phyloP scores from a whole-genome alignment of 768 basidiomycete genomes.

The Phlebiopsis flavidoalba region DNA sequence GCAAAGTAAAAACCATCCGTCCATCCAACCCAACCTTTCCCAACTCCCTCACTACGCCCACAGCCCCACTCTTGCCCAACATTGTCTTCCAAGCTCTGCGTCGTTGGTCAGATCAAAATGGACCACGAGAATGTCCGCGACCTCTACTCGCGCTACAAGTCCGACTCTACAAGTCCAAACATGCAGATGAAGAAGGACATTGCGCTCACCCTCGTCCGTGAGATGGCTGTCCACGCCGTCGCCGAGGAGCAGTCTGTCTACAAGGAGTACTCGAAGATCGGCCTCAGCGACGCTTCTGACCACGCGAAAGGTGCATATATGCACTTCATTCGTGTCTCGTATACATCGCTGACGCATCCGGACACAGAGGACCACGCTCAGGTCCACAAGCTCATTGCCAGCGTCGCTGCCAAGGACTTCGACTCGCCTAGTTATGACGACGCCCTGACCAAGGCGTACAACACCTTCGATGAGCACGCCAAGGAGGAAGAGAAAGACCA shows the following conservation, averaged over 20 bases:
- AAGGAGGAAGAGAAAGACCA: not conserved
- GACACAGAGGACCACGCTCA: not conserved
- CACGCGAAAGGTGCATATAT: not conserved
- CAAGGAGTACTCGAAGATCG: not conserved
- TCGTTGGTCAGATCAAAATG: conserved; percentile 17
- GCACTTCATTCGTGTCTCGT: not conserved
- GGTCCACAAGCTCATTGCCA: not conserved
- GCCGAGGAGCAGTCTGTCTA: not conserved
- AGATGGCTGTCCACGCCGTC: not conserved
- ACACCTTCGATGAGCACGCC: not conserved
- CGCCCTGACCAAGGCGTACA: not conserved
- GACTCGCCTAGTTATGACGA: not conserved
- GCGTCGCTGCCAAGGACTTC: not conserved
- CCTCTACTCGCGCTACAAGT: conserved; percentile 9
- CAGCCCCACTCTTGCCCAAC: not conserved
- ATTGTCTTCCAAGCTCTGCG: conserved; percentile 8
- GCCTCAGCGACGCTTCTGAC: not conserved
- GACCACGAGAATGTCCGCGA: conserved; percentile 23
- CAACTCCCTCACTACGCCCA: not conserved
- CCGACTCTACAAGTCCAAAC: too few species aligned
- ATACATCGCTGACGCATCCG: not conserved
- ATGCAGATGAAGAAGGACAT: not conserved
- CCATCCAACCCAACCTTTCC: not conserved
- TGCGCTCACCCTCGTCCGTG: not conserved
- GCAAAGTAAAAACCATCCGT: too few species aligned